Base-by-base conservation (phyloP, 192 early-diverging fungal species). In the Powellomyces hirtus region DNA sequence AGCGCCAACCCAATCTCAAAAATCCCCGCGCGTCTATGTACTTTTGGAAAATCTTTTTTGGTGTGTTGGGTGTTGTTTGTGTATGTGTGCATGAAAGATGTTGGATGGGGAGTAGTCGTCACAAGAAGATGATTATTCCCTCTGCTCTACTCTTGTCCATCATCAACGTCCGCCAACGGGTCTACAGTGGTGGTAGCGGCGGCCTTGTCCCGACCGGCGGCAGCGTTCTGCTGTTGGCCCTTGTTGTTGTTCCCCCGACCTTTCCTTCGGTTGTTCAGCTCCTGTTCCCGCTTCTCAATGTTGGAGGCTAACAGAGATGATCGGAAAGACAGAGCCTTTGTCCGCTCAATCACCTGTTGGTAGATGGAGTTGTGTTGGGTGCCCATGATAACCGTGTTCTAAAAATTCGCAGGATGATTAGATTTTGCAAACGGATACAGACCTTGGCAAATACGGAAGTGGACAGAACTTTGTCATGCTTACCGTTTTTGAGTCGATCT, bases 321-420 rank as follows among this genome's bases (percentile, higher is more conserved):
- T 57, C 93, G 87, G 88, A 97, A 96, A 14, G 90, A 89, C 35
- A 97, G 82, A 1, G 89, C 90, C 79, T 90, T 91, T 42, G 95
- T 97, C 67, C 92, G 86, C 81, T 97, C 95, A 74, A 97, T 97
- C 64, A 96, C 90, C 75, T 95, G 92, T 76, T 95, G 94, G 82
- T 94, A 95, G 35, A 97, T 84, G 18, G 94, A 92, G 36, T 86
- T 88, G 59, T 89, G 77, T 65, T 88, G 87, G 44, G 90, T 87
- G 66, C 95, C 95, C 93, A 97, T 96, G 63, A 95, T 79, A 27
- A 97, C 92, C 33, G 94, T 93, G 82, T 95, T 95, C 83, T 76
- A 64, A 10, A 53, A 53, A 27, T 10, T n/a, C n/a, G n/a, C n/a
- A n/a, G n/a, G n/a, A n/a, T n/a, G 40, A 65, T 70, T 75, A 38